A percentile compares a stretch with the other conserved stretches of the same genome.
Evolutionary conservation across 148 eudicot genomes (phyloP).

Genomic region (Rhododendron ovatum): DNA sequence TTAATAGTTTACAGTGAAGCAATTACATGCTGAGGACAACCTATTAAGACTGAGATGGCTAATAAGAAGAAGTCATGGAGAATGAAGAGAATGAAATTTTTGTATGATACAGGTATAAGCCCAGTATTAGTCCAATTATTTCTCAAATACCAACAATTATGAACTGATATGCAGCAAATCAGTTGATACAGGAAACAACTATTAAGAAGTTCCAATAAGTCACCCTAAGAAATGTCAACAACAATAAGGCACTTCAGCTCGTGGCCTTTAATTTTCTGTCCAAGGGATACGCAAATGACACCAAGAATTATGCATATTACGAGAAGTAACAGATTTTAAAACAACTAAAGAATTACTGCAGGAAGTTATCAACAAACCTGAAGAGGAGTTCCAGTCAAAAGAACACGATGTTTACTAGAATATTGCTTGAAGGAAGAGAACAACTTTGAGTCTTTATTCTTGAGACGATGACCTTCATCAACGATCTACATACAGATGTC

Average conservation of each 20-base stretch:
- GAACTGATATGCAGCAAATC: background rate
- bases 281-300: background rate
- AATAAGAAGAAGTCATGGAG: background rate
- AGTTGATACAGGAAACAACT: background rate
- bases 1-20: background rate
- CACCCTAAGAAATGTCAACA: background rate
- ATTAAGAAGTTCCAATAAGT: background rate
- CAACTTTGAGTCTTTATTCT: slow-evolving; percentile 94
- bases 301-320: background rate
- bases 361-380: slow-evolving; percentile 52
- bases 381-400: slow-evolving; percentile 97
- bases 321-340: background rate
- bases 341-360: background rate
- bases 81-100: background rate
- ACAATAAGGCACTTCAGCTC: background rate
- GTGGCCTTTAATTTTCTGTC: background rate
- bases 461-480: slow-evolving; percentile 99
- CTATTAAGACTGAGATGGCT: background rate
- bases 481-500: slow-evolving; percentile 58
- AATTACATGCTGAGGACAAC: background rate
- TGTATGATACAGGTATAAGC: background rate
- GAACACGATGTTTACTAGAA: slow-evolving; percentile 74
- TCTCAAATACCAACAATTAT: background rate
- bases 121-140: background rate
- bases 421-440: slow-evolving; percentile 75